phyloP scores from a whole-genome alignment of 192 early-diverging fungal genomes.

The Coemansia sp. region DNA sequence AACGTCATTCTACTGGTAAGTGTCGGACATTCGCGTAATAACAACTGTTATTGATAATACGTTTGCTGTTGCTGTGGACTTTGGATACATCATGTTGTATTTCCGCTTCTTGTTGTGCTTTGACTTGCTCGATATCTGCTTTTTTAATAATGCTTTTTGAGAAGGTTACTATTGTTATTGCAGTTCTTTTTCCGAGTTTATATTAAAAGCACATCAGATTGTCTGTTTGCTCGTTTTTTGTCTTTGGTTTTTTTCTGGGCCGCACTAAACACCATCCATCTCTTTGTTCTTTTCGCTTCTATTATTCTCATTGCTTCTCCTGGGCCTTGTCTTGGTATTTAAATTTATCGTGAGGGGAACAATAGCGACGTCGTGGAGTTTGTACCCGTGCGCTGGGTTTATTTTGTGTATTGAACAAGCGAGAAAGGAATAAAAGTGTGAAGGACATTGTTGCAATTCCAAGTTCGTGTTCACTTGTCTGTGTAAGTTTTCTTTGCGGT shows the following conservation, averaged over 20 bases:
- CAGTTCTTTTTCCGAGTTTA: slow-evolving; percentile 2
- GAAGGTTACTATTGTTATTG: neutral
- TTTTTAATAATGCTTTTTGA: neutral
- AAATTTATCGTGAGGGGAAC: neutral
- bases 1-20: slow-evolving; percentile 3
- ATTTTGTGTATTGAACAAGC: neutral
- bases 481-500: neutral
- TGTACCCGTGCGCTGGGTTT: slow-evolving; percentile 14
- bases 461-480: neutral
- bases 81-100: neutral
- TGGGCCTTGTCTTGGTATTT: neutral
- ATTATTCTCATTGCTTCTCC: slow-evolving; percentile 8
- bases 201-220: neutral
- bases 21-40: neutral
- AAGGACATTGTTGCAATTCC: neutral
- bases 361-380: slow-evolving; percentile 1
- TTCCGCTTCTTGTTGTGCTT: neutral
- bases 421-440: slow-evolving; percentile 3
- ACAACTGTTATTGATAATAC: neutral
- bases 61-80: too few relatives aligned
- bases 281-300: slow-evolving; percentile 3
- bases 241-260: neutral
- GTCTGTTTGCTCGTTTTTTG: neutral
- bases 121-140: neutral
- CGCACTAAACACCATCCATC: neutral